Evolutionary conservation across 2,329 filamentous ascomycete species (phyloP), one percentile per base, ranked within the genome.

Genomic region (Ophiostoma sp.): DNA sequence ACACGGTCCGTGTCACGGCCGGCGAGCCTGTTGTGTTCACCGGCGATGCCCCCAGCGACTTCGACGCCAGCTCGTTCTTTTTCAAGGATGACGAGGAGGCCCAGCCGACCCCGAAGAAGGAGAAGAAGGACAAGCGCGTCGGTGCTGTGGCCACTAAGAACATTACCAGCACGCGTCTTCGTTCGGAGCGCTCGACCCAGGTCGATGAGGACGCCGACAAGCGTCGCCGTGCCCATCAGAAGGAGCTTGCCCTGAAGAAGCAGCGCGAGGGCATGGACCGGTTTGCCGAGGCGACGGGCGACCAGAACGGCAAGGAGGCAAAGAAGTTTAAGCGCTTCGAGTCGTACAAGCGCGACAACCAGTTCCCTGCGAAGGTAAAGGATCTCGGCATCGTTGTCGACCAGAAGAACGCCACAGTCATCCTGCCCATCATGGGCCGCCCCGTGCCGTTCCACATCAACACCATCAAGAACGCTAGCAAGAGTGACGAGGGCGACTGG

Each of bases 321-420:
- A 98, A 98, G 84, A 96, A 94, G 80, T 98, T 99, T 83, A 98
- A 98, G 82, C 91, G 93, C 68, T 99, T 98, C 76, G 95, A 99
- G 78, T 99, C 95, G 0, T 99, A 99, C 82, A 99, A 98, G 83
- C 88, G 94, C 70, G 95, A 98, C 77, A 97, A 96, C 74, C 94
- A 98, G 78, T 87, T 99, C 67, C 95, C 95, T 1, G 76, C 85
- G 14, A 89, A 88, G 75, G 88, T 96, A 72, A 90, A 90, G 77
- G 94, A 97, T 74, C 83, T 98, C 68, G 89, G 91, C 71, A 92
- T 99, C 71, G 85, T 97, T 36, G 92, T 98, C 14, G 95, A 99
- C 76, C 84, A 87, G 73, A 98, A 97, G 81, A 95, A 92, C 74
- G 86, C 86, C 68, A 97, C 94, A 0, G 87, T 99, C 69, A 89